phyloP scores from a whole-genome alignment of 1,284 basidiomycete genomes.

The Ustilago sp. region DNA sequence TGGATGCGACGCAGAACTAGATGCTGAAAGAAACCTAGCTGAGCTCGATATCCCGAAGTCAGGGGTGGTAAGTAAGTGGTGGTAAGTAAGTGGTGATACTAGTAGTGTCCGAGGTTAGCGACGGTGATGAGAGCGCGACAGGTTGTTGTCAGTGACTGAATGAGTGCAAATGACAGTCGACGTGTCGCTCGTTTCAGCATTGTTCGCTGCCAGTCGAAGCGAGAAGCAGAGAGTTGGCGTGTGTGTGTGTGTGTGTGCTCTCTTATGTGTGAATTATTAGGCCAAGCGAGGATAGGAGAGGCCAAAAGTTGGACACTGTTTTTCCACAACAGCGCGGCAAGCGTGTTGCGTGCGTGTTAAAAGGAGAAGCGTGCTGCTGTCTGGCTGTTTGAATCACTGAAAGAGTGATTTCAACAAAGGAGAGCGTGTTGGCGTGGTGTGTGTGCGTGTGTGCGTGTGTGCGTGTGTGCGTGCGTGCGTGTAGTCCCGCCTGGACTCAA shows the following conservation, averaged over 20 bases:
- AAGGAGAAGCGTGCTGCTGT: no score
- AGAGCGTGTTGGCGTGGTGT: no score
- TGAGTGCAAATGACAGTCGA: neutral
- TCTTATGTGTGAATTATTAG: neutral
- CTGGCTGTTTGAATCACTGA: no score
- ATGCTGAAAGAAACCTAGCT: neutral
- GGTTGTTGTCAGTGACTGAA: neutral
- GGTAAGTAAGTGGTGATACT: neutral
- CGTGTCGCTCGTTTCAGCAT: neutral
- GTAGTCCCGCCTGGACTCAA: neutral
- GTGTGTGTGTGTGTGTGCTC: conserved; percentile 11
- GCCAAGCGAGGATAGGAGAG: conserved; percentile 1
- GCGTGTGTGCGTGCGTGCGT: conserved; percentile 9
- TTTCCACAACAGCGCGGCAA: no score
- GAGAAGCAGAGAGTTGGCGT: conserved; percentile 8
- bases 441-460: conserved; percentile 6
- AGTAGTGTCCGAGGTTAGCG: neutral
- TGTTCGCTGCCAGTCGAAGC: neutral
- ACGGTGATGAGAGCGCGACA: conserved; percentile 5
- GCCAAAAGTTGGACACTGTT: neutral
- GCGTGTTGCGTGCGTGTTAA: no score
- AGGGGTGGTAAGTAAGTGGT: neutral
- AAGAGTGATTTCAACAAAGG: neutral
- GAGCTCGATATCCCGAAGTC: neutral
- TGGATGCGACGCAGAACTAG: neutral